Percentiles rank a stretch among this genome's conserved stretches.
These are phyloP conservation scores for Karstenula rhodostoma DNA, from an alignment of 2,329 filamentous ascomycete genomes.

Conservation along the genomic window DNA sequence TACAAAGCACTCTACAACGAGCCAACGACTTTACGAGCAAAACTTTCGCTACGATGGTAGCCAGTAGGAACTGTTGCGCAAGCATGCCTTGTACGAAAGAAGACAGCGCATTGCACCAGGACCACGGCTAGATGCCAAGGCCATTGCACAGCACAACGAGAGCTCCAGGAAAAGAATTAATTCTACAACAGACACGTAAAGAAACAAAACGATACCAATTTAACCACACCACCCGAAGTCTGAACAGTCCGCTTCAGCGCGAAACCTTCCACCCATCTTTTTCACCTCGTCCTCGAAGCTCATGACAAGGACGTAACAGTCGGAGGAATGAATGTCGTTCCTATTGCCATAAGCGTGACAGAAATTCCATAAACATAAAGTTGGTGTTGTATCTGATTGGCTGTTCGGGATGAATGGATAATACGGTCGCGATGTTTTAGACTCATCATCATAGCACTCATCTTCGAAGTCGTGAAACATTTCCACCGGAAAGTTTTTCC, in stretches of 20 bases:
- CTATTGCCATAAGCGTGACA: neutral
- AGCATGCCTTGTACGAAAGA: no score
- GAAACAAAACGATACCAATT: neutral
- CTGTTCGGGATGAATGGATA: neutral
- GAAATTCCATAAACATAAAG: neutral
- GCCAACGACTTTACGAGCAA: no score
- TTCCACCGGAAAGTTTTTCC: no score
- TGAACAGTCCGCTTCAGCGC: neutral
- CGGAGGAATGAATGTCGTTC: no score
- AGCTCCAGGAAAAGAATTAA: neutral
- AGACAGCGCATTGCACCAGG: neutral
- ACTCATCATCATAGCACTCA: no score
- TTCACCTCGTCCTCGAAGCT: neutral
- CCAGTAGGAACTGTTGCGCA: no score
- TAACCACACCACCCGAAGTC: neutral
- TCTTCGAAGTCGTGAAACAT: no score
- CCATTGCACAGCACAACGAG: neutral
- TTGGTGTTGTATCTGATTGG: neutral
- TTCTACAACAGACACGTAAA: neutral
- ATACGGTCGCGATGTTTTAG: no score
- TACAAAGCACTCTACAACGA: no score
- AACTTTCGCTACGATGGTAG: no score
- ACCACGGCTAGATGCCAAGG: neutral
- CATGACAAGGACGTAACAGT: neutral
- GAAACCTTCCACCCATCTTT: neutral